Percentiles rank a stretch among this genome's conserved stretches.
Conservation (phyloP, 805 yeast species). For the Nakazawaea wickerhamii region DNA sequence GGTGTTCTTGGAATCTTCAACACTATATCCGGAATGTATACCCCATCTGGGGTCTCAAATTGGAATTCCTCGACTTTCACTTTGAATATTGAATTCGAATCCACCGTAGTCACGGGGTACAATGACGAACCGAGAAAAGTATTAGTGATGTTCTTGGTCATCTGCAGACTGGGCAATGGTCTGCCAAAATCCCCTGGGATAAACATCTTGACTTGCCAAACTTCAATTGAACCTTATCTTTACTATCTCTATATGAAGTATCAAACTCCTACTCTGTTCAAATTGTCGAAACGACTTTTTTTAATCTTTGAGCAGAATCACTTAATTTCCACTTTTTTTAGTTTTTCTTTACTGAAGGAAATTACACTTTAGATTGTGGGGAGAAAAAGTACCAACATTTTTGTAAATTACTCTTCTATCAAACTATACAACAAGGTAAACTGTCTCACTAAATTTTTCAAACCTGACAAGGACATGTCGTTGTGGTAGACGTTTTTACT, state of each 20-base stretch:
- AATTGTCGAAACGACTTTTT: too few relatives aligned
- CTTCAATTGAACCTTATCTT: neutral
- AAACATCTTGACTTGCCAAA: constrained; percentile 2
- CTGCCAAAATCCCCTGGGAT: constrained; percentile 14
- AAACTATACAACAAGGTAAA: constrained; percentile 25
- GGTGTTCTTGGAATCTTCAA: constrained; percentile 32
- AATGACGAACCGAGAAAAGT: constrained; percentile 10
- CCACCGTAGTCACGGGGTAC: constrained; percentile 20
- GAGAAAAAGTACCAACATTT: neutral
- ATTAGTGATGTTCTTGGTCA: constrained; percentile 9
- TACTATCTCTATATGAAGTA: too few relatives aligned
- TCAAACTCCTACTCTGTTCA: too few relatives aligned
- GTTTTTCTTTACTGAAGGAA: neutral
- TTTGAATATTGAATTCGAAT: constrained; percentile 27
- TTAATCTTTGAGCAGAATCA: neutral
- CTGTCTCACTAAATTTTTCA: constrained; percentile 21
- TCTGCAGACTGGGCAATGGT: constrained; percentile 5
- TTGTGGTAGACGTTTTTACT: constrained; percentile 8
- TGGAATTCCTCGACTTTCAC: constrained; percentile 25
- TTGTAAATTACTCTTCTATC: constrained; percentile 9
- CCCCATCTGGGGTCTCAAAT: constrained; percentile 27
- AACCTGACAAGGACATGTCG: constrained; percentile 15
- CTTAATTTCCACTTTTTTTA: neutral
- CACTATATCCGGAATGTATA: constrained; percentile 25
- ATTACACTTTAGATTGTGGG: neutral